A percentile compares a stretch with the other conserved stretches of the same genome.
Conservation (phyloP, 805 yeast genomes). For the Kockiozyma suomiensis region DNA sequence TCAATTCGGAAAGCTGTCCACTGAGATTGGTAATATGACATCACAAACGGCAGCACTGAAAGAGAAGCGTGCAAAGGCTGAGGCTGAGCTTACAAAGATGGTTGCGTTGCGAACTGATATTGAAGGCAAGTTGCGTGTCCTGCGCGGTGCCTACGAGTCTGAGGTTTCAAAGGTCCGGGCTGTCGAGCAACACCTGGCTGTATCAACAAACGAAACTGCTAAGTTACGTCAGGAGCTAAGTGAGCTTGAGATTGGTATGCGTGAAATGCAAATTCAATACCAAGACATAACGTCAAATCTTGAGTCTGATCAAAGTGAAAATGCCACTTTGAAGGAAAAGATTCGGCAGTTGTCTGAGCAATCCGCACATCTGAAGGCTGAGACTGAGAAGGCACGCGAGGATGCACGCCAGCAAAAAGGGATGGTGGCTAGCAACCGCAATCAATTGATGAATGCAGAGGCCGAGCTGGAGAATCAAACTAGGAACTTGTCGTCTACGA, state of each 20-base stretch:
- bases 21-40: slow-evolving; percentile 78
- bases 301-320: slow-evolving; percentile 70
- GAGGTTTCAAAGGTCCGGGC: slow-evolving; percentile 76
- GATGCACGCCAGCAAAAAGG: slow-evolving; percentile 66
- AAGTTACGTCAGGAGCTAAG: slow-evolving; percentile 70
- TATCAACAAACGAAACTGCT: slow-evolving; percentile 67
- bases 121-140: slow-evolving; percentile 64
- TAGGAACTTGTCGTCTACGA: slow-evolving; percentile 44
- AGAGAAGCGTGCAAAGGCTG: slow-evolving; percentile 72
- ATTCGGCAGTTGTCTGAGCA: slow-evolving; percentile 69
- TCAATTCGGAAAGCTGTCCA: slow-evolving; percentile 83
- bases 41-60: slow-evolving; percentile 71
- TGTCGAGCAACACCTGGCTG: slow-evolving; percentile 63
- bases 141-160: slow-evolving; percentile 71
- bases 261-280: slow-evolving; percentile 67
- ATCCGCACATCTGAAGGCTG: slow-evolving; percentile 59
- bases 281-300: slow-evolving; percentile 61
- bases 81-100: slow-evolving; percentile 72
- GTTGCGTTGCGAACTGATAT: slow-evolving; percentile 69
- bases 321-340: slow-evolving; percentile 65
- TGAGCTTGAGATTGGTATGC: slow-evolving; percentile 74
- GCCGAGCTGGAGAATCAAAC: slow-evolving; percentile 51
- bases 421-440: slow-evolving; percentile 63
- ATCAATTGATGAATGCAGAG: slow-evolving; percentile 70
- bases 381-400: slow-evolving; percentile 54